Percentiles rank a stretch among this genome's conserved stretches.
These are phyloP conservation scores for Pseudogymnoascus sp. DNA, from an alignment of 2,329 filamentous ascomycete species.

Conservation along the genomic window DNA sequence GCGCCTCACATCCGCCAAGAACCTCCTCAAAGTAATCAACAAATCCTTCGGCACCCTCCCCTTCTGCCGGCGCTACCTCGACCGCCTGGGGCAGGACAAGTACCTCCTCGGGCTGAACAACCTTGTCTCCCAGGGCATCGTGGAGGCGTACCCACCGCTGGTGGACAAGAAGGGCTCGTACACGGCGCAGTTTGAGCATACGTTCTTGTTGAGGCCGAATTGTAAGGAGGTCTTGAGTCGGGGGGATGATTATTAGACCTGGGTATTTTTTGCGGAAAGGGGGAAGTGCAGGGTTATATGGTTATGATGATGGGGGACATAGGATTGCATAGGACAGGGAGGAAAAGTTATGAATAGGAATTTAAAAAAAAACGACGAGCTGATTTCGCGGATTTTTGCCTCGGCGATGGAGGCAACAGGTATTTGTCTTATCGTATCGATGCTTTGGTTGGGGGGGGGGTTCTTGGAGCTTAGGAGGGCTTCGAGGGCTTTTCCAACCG, in stretches of 20 bases:
- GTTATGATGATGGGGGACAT: neutral
- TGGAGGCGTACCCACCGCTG: conserved; percentile 83
- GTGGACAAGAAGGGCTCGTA: conserved; percentile 91
- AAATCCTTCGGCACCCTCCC: conserved; percentile 94
- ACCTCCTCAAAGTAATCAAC: conserved; percentile 78
- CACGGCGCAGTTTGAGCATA: conserved; percentile 90
- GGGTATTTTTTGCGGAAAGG: too few relatives aligned
- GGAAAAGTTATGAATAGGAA: neutral
- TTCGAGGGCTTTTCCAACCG: neutral
- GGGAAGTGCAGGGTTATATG: neutral
- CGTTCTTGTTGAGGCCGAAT: conserved; percentile 64
- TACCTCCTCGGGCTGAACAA: conserved; percentile 90
- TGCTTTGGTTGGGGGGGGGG: neutral
- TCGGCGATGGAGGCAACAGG: neutral
- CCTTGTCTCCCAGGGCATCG: conserved; percentile 72
- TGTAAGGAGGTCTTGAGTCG: conserved; percentile 82
- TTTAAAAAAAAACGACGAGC: neutral
- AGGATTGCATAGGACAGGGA: neutral
- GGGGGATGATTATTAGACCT: conserved; percentile 66
- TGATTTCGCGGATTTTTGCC: neutral
- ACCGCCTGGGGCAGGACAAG: conserved; percentile 89
- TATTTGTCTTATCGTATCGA: neutral
- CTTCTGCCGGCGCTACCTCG: conserved; percentile 83
- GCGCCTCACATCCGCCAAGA: conserved; percentile 73
- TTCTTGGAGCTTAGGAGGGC: neutral